Evolutionary conservation across 1,284 basidiomycete species (phyloP), one percentile per base, ranked within the genome.

Genomic region (Apiotrichum mycotoxinovorans): DNA sequence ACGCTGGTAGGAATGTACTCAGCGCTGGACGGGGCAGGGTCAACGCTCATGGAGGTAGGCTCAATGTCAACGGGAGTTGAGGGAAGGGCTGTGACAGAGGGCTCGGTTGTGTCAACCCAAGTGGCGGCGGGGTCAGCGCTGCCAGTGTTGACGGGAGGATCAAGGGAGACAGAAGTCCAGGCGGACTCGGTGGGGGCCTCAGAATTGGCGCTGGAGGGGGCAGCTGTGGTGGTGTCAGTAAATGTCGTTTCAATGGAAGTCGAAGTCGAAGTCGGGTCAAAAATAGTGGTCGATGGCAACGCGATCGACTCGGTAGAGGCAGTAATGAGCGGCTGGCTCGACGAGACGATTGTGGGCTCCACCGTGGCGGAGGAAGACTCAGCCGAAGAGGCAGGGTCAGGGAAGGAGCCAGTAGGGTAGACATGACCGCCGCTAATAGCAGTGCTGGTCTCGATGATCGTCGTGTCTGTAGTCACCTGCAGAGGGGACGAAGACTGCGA

Each of bases 321-420:
- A 17, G 44, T 44, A 18, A 20, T 30, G 27, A 26, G 12, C 27
- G 44, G 44, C 14, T 33, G 30, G 38, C 17, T 34, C 18, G 43
- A 41, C 0, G 52, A 22, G 17, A 35, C 33, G 27, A 34, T 22
- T 5, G 46, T 34, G 22, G 42, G 20, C 27, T 51, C 34, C 30
- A 30, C 18, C 22, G 45, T 43, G 17, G 54, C 38, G 11, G 42
- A 30, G 26, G 46, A 50, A 34, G 51, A 25, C 40, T 54, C 53
- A 41, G 38, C 20, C 25, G 60, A 52, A 30, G 33, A 46, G 27
- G 17, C 37, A 38, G 15, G 37, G 15, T 45, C 37, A 18, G 18
- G 37, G 37, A 22, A 18, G 48, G 33, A 25, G 10, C 4, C 50
- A 23, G 20, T 22, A 35, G 27, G 30, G 37, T 38, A 17, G 15